A percentile compares a stretch with the other conserved stretches of the same genome.
Evolutionary conservation across 2,329 filamentous ascomycete genomes (phyloP).

Genomic region (Graphium sp.): DNA sequence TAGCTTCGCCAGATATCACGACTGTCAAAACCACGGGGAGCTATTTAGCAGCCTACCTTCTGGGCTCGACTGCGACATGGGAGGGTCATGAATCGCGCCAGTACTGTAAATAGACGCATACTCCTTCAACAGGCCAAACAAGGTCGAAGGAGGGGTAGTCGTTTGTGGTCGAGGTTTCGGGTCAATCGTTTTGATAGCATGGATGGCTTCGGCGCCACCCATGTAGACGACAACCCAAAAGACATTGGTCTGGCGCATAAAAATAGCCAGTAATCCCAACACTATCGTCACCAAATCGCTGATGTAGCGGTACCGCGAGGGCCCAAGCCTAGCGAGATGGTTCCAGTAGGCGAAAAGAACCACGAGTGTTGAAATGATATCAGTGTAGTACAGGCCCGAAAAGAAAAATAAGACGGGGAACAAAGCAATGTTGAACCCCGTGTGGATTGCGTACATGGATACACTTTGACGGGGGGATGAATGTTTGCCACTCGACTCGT

Average conservation of each 20-base stretch:
- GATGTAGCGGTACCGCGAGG: conserved; percentile 12
- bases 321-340: conserved; percentile 27
- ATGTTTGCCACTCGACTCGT: conserved; percentile 6
- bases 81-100: conserved; percentile 38
- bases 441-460: conserved; percentile 33
- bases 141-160: conserved; percentile 7
- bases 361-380: conserved; percentile 63
- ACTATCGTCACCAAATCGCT: conserved; percentile 28
- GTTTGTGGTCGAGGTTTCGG: conserved; percentile 5
- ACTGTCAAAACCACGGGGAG: too few species aligned
- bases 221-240: conserved; percentile 83
- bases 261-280: conserved; percentile 48
- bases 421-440: conserved; percentile 61
- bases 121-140: conserved; percentile 17
- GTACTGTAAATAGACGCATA: conserved; percentile 24
- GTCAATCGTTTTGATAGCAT: conserved; percentile 28
- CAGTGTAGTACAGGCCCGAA: conserved; percentile 87
- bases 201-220: conserved; percentile 40
- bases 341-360: conserved; percentile 55
- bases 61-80: conserved; percentile 25
- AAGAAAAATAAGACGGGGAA: conserved; percentile 96
- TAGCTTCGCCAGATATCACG: too few species aligned
- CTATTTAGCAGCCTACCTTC: conserved; percentile 29
- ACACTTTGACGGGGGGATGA: conserved; percentile 8
- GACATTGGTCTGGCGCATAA: conserved; percentile 87